Base-by-base conservation (phyloP, 2,329 filamentous ascomycete genomes). In the Penicillium sp. region DNA sequence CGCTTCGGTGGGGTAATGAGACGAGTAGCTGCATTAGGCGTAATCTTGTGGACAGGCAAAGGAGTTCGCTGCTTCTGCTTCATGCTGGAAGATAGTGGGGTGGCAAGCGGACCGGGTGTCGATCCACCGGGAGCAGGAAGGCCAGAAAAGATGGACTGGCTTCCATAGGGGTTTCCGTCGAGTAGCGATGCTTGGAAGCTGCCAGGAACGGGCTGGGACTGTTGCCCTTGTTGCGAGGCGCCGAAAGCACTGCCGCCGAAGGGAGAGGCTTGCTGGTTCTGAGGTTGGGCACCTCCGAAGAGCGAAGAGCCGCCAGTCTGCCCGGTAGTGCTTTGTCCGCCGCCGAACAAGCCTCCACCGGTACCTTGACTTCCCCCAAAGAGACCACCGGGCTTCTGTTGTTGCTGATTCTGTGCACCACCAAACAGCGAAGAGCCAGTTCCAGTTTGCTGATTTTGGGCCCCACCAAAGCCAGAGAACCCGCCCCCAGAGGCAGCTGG, bases 151-250 rank as follows among this genome's bases (percentile, higher is more conserved):
- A 99, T 79, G 1, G 89, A 89, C 38, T 88, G 82, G 45, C 88
- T 90, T 34, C 93, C 93, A 64, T 95, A 99, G 0, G 95, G 92
- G 44, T 88, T 89, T n/a, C 84, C 78, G 56, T 92, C 89, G 52
- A 83, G 84, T 48, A 95, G 81, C 53, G 89, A 93, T 4, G 90
- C 85, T 29, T 87, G 89, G 50, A 95, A 75, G 14, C 71, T 69
- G 44, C 68, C 65, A 42, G 70, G 64, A 8, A 64, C 65, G 36
- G 71, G 71, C 43, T 75, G 72, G 37, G 75, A 72, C 45, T 67
- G 69, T 22, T 62, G 75, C 51, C 76, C 77, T 48, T 75, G 74
- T 56, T 77, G 76, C 6, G 74, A 74, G 41, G 65, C 68, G n/a
- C 80, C 80, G 55, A 83, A 82, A 19, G 83, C 56, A 59, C 77